These are phyloP conservation scores for Dryadomyces sulphureus DNA, from an alignment of 2,329 filamentous ascomycete species.

Conservation along the genomic window DNA sequence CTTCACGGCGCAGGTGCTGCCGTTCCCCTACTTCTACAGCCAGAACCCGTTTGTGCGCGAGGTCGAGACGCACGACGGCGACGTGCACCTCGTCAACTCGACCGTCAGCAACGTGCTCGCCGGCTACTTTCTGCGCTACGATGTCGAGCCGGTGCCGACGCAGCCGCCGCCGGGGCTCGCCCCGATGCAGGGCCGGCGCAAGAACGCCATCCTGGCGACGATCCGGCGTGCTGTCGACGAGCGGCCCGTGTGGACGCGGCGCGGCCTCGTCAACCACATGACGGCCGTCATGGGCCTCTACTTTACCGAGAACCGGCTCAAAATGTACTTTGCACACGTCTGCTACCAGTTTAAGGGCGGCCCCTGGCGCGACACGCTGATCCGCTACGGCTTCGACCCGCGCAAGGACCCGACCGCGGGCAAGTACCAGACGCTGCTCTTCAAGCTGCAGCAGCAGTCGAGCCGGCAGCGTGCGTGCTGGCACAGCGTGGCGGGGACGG, in stretches of 20 bases:
- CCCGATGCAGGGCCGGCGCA: constrained; percentile 41
- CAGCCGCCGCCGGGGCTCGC: constrained; percentile 45
- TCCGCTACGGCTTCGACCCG: constrained; percentile 78
- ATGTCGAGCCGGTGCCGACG: constrained; percentile 45
- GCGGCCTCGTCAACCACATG: constrained; percentile 64
- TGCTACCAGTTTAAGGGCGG: constrained; percentile 89
- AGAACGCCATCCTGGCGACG: constrained; percentile 48
- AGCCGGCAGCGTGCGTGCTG: constrained; percentile 26
- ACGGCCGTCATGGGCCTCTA: constrained; percentile 20
- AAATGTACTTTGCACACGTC: constrained; percentile 66
- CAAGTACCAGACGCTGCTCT: constrained; percentile 78
- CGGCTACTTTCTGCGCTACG: constrained; percentile 42
- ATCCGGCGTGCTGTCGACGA: constrained; percentile 53
- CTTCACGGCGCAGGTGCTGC: constrained; percentile 60
- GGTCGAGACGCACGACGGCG: constrained; percentile 39
- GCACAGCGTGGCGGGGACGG: constrained; percentile 12
- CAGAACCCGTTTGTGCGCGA: constrained; percentile 68
- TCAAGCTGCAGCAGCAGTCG: constrained; percentile 49
- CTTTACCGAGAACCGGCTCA: constrained; percentile 40
- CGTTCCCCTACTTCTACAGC: constrained; percentile 68
- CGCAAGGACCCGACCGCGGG: constrained; percentile 62
- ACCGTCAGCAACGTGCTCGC: constrained; percentile 41
- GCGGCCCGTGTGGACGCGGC: constrained; percentile 75
- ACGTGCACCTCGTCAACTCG: constrained; percentile 38
- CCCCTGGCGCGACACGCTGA: constrained; percentile 78